Evolutionary conservation across 2,329 filamentous ascomycete species (phyloP), one percentile per base, ranked within the genome.

Genomic region (Dactylellina sp.): DNA sequence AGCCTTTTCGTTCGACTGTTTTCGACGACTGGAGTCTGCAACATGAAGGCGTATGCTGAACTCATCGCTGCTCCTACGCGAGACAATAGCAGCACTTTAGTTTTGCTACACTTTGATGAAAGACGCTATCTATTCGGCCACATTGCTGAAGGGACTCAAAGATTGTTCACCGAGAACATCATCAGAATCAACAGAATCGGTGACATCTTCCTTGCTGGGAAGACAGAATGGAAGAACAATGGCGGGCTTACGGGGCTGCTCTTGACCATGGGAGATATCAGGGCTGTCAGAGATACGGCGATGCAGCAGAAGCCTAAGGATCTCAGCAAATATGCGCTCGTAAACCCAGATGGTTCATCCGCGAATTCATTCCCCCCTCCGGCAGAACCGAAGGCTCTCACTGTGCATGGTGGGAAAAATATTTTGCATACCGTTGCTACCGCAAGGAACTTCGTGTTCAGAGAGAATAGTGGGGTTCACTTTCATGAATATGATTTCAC

Each of bases 231-330:
- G 92, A 82, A 84, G 28, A 91, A 87, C 78, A 86, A 87, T 35
- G 95, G 95, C 66, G 95, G 95, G 2, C 82, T 98, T 75, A 83
- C 97, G 75, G 95, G 95, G 59, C 87, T 93, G 83, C 86, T 97
- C 66, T 85, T 99, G 76, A 96, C 92, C 2, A 81, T 97, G 70
- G 92, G 93, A 25, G 92, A 95, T 80, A 82, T 85, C 4, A 61
- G 84, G 84, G 37, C 37, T 28, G 12, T 28, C 2, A 82, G 81
- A 61, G 83, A 85, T 74, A 75, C 76, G 1, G 79, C 81, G 65
- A 81, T 82, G 57, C 81, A 80, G 59, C 80, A 80, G 18, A 84
- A 83, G 76, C 81, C 79, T 59, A 80, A 80, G 20, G 84, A 83
- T 76, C 60, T 78, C 52, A 77, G 77, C 70, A 76, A 79, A 20